Evolutionary conservation across 495 filamentous ascomycete species (phyloP), one percentile per base, ranked within the genome.

Genomic region (Neurospora sp.): DNA sequence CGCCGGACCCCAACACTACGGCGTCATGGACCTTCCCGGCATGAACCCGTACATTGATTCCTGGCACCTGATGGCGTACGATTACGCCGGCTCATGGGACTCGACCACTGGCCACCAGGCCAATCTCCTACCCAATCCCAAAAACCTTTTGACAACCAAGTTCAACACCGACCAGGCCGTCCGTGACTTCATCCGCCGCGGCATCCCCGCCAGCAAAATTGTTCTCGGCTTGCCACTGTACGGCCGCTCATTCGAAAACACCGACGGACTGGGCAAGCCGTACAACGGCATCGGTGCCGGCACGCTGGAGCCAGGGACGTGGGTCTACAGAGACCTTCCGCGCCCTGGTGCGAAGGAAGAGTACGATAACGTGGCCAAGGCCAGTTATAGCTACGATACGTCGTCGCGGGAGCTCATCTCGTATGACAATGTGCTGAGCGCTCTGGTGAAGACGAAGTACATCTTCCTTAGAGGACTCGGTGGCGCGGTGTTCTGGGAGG

Each of bases 401-500:
- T 75, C 41, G 0, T 82, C 81, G 10, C 80, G 82, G 71, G 88
- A 90, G 75, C 86, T 97, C 83, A 83, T 97, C n/a, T 88, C 87
- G 73, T 97, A 93, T 79, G 94, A 97, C 75, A 92, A 86, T 7
- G 84, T 88, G 0, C 81, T 82, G 10, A 87, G 90, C 71, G 90
- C 88, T 0, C 77, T 79, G 54, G 70, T 78, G 71, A 97, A 97
- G 84, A 88, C 86, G 1, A 79, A 83, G 69, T 97, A 92, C 77
- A 86, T 97, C 70, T 80, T 83, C 75, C 72, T 84, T 16, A 86
- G 85, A 70, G 87, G 88, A 8, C 85, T 97, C 9, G 93, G 92
- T 4, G 93, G 95, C 14, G 90, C 87, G 0, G 95, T 97, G 89
- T 97, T 93, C 87, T 98, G 95, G 94, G 94, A 97, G 83, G 90